Evolutionary conservation across 192 early-diverging fungal species (phyloP).

Genomic region (Allomyces macrogynus): DNA sequence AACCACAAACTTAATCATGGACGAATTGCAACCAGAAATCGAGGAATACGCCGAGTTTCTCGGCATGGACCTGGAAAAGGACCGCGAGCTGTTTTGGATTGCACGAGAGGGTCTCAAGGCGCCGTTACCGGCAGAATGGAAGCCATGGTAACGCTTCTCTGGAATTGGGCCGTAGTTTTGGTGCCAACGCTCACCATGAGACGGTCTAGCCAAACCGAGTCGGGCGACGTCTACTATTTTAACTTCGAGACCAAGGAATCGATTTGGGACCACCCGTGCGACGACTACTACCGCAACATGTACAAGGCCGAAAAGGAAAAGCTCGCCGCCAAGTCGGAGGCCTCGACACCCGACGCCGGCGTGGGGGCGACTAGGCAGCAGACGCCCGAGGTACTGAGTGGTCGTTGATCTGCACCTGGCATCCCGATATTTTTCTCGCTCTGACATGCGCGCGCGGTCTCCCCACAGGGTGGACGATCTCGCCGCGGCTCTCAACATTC

Average conservation of each 20-base stretch:
- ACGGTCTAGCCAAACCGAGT: slow-evolving; percentile 30
- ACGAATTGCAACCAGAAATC: slow-evolving; percentile 16
- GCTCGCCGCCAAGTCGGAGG: neutral
- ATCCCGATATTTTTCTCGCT: neutral
- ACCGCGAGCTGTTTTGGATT: slow-evolving; percentile 36
- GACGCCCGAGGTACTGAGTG: too few species aligned
- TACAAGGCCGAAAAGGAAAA: slow-evolving; percentile 34
- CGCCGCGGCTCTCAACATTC: too few species aligned
- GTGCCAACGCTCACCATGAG: neutral
- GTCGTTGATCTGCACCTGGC: neutral
- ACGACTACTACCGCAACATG: slow-evolving; percentile 35
- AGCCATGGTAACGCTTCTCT: slow-evolving; percentile 24
- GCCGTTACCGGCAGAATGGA: slow-evolving; percentile 37
- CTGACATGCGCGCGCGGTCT: neutral
- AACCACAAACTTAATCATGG: neutral
- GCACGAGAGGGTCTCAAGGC: slow-evolving; percentile 38
- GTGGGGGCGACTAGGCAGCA: neutral
- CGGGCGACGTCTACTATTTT: slow-evolving; percentile 41
- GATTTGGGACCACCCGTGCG: slow-evolving; percentile 48
- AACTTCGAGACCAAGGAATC: slow-evolving; percentile 36
- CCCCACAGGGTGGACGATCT: too few species aligned
- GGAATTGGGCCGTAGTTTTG: slow-evolving; percentile 1
- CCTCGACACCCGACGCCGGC: neutral
- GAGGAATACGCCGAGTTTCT: slow-evolving; percentile 40
- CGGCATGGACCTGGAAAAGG: slow-evolving; percentile 32